Conservation (phyloP, 2,329 filamentous ascomycete genomes). For the Myriangium duriaei region DNA sequence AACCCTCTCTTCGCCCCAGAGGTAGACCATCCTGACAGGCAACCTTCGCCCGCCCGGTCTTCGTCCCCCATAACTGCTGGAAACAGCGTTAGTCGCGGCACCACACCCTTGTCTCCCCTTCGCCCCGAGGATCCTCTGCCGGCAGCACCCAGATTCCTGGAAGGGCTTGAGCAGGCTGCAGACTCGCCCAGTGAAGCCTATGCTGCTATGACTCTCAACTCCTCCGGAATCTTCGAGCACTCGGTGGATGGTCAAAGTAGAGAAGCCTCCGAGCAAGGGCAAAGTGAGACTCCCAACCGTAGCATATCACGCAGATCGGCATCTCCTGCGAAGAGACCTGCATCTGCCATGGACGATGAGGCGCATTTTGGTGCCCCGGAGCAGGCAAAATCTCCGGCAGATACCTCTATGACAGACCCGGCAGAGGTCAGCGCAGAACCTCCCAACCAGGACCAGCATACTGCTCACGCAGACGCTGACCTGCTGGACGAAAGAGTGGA, state of each 20-base stretch:
- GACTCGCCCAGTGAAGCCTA: slow-evolving; percentile 39
- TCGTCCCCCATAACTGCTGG: slow-evolving; percentile 16
- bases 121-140: slow-evolving; percentile 42
- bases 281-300: slow-evolving; percentile 14
- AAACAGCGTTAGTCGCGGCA: slow-evolving; percentile 14
- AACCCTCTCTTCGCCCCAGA: slow-evolving; percentile 13
- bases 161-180: slow-evolving; percentile 6
- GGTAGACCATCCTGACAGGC: slow-evolving; percentile 12
- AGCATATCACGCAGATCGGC: slow-evolving; percentile 27
- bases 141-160: slow-evolving; percentile 3
- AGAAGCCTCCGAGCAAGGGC: slow-evolving; percentile 19
- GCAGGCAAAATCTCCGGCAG: background rate
- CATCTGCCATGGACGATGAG: slow-evolving; percentile 40
- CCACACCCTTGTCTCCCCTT: slow-evolving; percentile 22
- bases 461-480: background rate
- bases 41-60: slow-evolving; percentile 15
- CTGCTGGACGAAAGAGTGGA: slow-evolving; percentile 58
- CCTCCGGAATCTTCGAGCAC: slow-evolving; percentile 29
- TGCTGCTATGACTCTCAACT: slow-evolving; percentile 37
- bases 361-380: background rate
- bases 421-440: background rate
- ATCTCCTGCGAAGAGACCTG: slow-evolving; percentile 43
- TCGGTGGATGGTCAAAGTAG: slow-evolving; percentile 26
- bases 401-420: background rate
- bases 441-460: background rate